phyloP scores from a whole-genome alignment of 345 rosid genomes.

The Conringia planisiliqua region DNA sequence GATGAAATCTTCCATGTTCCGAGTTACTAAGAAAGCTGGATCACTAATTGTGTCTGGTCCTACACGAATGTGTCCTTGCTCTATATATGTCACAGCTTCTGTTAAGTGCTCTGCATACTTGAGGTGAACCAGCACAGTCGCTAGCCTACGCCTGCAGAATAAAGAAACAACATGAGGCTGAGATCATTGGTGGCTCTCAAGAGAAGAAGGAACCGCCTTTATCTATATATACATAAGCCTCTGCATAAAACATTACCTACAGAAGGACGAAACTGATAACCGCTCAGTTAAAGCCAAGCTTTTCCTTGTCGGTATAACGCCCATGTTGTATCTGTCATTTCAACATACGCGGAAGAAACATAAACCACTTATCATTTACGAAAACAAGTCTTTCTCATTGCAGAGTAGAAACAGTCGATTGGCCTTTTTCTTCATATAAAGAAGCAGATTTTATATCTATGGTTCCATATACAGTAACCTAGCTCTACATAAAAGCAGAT shows the following conservation, averaged over 20 bases:
- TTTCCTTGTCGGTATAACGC: slow-evolving; percentile 79
- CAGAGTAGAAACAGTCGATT: background rate
- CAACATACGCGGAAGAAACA: background rate
- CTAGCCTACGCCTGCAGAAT: slow-evolving; percentile 68
- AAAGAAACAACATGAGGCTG: background rate
- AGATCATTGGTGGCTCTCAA: background rate
- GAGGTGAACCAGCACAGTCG: slow-evolving; percentile 56
- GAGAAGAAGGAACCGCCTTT: background rate
- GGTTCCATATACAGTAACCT: background rate
- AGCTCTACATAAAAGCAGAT: background rate
- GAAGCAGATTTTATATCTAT: background rate
- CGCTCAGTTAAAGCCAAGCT: slow-evolving; percentile 81
- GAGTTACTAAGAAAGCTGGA: slow-evolving; percentile 83
- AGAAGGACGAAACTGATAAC: slow-evolving; percentile 73
- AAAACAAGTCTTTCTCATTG: background rate
- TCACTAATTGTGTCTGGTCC: slow-evolving; percentile 86
- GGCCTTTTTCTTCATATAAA: background rate
- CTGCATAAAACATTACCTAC: slow-evolving; percentile 47
- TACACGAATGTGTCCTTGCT: slow-evolving; percentile 92
- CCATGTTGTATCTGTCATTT: slow-evolving; percentile 83
- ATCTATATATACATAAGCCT: background rate
- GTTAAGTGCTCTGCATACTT: slow-evolving; percentile 85
- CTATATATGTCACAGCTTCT: slow-evolving; percentile 91
- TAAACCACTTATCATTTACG: background rate
- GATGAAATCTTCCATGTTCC: slow-evolving; percentile 90